Base-by-base conservation (phyloP, 2,329 filamentous ascomycete species). In the Orbilia brochopaga region DNA sequence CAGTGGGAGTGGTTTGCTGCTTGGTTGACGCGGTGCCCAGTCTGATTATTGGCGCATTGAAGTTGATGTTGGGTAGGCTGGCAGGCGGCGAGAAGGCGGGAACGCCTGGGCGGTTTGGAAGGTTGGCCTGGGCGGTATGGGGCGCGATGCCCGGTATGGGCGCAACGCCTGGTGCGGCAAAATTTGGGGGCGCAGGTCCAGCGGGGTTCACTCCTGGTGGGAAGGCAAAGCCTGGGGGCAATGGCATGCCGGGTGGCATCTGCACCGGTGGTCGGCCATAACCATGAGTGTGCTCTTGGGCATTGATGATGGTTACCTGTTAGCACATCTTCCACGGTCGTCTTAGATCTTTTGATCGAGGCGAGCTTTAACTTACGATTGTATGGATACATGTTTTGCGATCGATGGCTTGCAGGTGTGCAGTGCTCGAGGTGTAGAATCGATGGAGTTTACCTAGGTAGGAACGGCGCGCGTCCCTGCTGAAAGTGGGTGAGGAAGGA, bases 41-140 rank as follows among this genome's bases (percentile, higher is more conserved):
- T 62, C 94, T 90, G 78, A 99, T 97, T 70, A 97, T 92, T 64
- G 93, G 92, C 37, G 94, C 94, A 78, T 90, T 96, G 83, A 97
- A 96, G 82, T 99, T 97, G 83, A 99, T 96, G 79, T 96, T 95
- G 57, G 93, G 92, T 85, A 97, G 90, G 78, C 94, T 96, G 56
- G 90, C 83, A 8, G 93, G 92, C 54, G 91, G 87, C 82, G 95
- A 90, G 81, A 96, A 97, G 80, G 87, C 83, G 73, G 91, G 91
- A 74, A 96, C 75, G 17, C 76, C 76, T 7, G 87, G 77, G 87
- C 88, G 80, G 86, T 64, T 90, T 79, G 90, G 90, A 83, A 90
- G 88, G 82, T 88, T 90, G 82, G 90, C 85, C 82, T 90, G 89
- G 77, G 88, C 85, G 79, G 84, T 83, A 80, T 86, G 90, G 78